Evolutionary conservation across 768 basidiomycete species (phyloP), one percentile per base, ranked within the genome.

Genomic region (Chalciporus sphaerocephalus): DNA sequence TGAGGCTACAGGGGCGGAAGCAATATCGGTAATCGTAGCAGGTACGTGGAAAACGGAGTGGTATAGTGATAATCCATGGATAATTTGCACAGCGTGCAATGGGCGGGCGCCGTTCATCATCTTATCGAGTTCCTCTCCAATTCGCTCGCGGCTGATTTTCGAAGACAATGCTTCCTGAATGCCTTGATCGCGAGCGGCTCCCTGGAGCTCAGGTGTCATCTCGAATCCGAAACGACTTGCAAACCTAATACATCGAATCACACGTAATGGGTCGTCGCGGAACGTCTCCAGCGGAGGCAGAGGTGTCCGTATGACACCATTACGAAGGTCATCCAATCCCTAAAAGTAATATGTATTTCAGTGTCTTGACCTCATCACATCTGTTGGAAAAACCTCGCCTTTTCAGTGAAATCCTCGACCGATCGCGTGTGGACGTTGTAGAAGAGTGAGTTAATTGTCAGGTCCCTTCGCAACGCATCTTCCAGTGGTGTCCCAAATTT

Each of bases 371-470:
- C n/a, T 23, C 11, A 34, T 4, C 33, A 38, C 9, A 22, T 21
- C 42, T 23, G 6, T 23, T 2, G 27, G 22, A 45, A 4, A 21
- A 22, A 47, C n/a, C 21, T 48, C 59, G 85, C 91, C 76, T 83
- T 85, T 55, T 74, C 77, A 1, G 92, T 95, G 56, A 77, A 77
- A 61, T 99, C 96, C 60, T 99, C 96, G 2, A 99, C 85, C 3
- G 69, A 54, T 12, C 82, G 78, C 1, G 85, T 83, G 57, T 96
- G 92, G 1, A 99, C 79, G 53, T 99, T 98, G 70, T 94, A 98
- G 69, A 98, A 98, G 6, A 99, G 71, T 0, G 95, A 73, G 60
- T 99, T 99, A 64, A 99, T 96, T 1, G 96, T 98, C 22, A 87
- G 80, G 63, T 99, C 96, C 57, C 96, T 74, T 42, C 96, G 74